Evolutionary conservation across 2,329 filamentous ascomycete species (phyloP), one percentile per base, ranked within the genome.

Genomic region (Metarhizium guizhouense): DNA sequence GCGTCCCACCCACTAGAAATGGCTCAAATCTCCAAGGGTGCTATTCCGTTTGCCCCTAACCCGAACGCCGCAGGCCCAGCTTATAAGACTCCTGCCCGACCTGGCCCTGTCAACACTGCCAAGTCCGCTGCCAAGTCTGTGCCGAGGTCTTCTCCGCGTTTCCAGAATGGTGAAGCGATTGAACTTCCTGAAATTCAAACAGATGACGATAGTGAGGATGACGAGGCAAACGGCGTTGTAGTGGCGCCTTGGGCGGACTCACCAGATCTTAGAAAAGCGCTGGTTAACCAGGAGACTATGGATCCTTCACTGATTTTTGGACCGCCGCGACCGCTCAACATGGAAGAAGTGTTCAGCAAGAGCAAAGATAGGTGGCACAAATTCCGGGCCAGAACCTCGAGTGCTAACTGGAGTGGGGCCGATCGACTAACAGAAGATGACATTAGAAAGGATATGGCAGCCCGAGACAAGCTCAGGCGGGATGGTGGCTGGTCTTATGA

Each of bases 281-380:
- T 99, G 30, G 81, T 86, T 57, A 79, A 84, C 52, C 95, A 99
- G 68, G 92, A 99, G 70, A 82, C 84, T 10, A 80, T 94, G 62
- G 91, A 99, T 64, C 90, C 91, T 0, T 83, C 89, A 65, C 76
- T 81, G 42, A 88, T 99, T 54, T 99, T 99, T 66, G 94, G 94
- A 0, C 88, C 90, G 0, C 90, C 95, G 29, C 86, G 82, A 11
- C 89, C 91, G 13, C 78, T 99, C 61, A 90, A 90, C 65, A 94
- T 99, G 86, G 95, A 99, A 65, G 92, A 97, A 68, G 91, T 96
- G 36, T 99, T 99, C 73, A 87, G 81, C 71, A 90, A 91, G 70
- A 92, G 88, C 71, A 91, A 91, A 70, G 90, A 93, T 55, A 78
- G 87, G 60, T 84, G 88, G 70, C 88, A 89, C 76, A 89, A 90